Percentiles rank a stretch among this genome's conserved stretches.
Evolutionary conservation across 129 eudicot species (phyloP).

Genomic region (Logfia minima): DNA sequence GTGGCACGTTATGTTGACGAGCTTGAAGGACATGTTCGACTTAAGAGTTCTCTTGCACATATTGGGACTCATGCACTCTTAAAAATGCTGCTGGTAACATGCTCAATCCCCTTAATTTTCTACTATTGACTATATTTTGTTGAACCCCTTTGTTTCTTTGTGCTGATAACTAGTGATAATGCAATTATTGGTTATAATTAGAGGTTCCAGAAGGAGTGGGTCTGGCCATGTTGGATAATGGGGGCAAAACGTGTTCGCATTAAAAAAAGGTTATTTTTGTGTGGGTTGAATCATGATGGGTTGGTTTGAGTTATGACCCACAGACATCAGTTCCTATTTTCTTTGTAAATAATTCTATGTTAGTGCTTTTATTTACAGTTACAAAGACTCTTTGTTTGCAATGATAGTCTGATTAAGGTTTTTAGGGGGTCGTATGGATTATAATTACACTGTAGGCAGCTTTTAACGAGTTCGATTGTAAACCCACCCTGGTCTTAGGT

Average conservation of each 20-base stretch:
- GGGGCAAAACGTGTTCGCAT: neutral
- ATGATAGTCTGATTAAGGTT: too few relatives aligned
- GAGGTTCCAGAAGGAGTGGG: neutral
- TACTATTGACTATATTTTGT: neutral
- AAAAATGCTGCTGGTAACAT: slow-evolving; percentile 82
- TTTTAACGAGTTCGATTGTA: neutral
- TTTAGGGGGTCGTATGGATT: too few relatives aligned
- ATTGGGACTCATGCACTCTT: slow-evolving; percentile 90
- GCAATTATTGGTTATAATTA: neutral
- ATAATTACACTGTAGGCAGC: too few relatives aligned
- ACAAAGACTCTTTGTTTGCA: too few relatives aligned
- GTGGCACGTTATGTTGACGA: slow-evolving; percentile 84
- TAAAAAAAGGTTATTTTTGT: neutral
- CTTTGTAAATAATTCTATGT: too few relatives aligned
- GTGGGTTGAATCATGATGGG: neutral
- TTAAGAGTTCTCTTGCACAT: slow-evolving; percentile 82
- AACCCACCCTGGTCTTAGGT: neutral
- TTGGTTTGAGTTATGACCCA: neutral
- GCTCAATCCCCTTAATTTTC: neutral
- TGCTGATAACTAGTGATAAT: neutral
- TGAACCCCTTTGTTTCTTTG: neutral
- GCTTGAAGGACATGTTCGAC: slow-evolving; percentile 67
- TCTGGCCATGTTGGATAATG: neutral
- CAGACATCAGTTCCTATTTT: neutral
- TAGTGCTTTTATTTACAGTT: too few relatives aligned